phyloP scores from a whole-genome alignment of 305 asterid species.

The Rubia balearica region DNA sequence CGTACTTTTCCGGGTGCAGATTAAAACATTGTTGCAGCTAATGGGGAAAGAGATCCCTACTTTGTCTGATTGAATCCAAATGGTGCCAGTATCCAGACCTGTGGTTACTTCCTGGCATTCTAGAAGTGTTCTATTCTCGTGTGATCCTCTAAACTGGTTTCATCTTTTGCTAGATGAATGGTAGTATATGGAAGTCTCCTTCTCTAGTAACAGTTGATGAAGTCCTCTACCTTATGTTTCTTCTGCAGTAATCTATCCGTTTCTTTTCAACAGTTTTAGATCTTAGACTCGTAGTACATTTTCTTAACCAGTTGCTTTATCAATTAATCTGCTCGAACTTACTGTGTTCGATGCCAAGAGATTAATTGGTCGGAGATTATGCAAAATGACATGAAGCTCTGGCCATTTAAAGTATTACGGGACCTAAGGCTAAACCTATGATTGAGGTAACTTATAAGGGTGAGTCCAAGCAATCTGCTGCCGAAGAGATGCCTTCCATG shows the following conservation, averaged over 20 bases:
- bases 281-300: neutral
- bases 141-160: too few relatives aligned
- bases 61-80: too few relatives aligned
- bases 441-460: neutral
- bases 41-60: neutral
- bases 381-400: constrained; percentile 1
- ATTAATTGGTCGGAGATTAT: neutral
- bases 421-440: neutral
- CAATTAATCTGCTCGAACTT: neutral
- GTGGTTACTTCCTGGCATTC: too few relatives aligned
- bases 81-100: neutral
- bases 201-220: too few relatives aligned
- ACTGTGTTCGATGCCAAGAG: neutral
- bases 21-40: neutral
- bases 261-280: neutral
- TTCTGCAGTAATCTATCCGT: too few relatives aligned
- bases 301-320: too few relatives aligned
- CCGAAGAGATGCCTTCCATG: neutral
- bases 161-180: too few relatives aligned
- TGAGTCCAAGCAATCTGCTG: neutral
- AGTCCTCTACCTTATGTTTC: too few relatives aligned
- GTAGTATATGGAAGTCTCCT: too few relatives aligned
- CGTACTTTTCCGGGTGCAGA: too few relatives aligned
- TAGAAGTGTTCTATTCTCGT: too few relatives aligned
- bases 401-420: neutral